phyloP scores from a whole-genome alignment of 2,329 filamentous ascomycete species.

The Trichoderma breve region DNA sequence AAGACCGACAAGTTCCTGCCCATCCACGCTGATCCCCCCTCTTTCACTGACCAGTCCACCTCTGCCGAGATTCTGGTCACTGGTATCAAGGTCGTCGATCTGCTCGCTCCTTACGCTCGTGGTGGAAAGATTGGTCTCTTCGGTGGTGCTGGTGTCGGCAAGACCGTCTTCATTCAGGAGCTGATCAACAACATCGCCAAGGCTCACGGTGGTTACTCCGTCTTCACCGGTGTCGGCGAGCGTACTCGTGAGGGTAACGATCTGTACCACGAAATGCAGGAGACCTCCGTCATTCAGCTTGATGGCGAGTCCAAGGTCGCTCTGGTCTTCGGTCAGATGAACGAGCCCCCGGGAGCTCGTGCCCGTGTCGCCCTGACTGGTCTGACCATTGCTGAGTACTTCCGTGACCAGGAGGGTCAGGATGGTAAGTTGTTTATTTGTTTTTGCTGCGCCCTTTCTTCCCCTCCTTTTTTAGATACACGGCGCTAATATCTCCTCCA shows the following conservation, averaged over 20 bases:
- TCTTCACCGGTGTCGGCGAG: slow-evolving; percentile 99
- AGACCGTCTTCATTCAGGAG: slow-evolving; percentile 99
- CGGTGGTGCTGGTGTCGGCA: slow-evolving; percentile 99
- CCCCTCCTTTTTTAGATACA: not conserved
- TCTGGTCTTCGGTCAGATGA: slow-evolving; percentile 99
- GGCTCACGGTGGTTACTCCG: slow-evolving; percentile 99
- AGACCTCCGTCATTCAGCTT: slow-evolving; percentile 98
- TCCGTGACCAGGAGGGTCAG: slow-evolving; percentile 74
- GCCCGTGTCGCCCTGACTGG: slow-evolving; percentile 99
- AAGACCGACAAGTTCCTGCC: slow-evolving; percentile 84
- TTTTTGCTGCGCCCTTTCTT: not conserved
- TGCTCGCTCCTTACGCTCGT: slow-evolving; percentile 98
- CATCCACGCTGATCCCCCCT: slow-evolving; percentile 92
- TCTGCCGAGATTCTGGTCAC: slow-evolving; percentile 94
- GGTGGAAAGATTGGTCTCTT: slow-evolving; percentile 99
- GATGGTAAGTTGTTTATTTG: slow-evolving; percentile 60
- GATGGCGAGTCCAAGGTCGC: slow-evolving; percentile 99
- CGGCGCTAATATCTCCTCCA: slow-evolving; percentile 4
- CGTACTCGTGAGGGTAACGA: slow-evolving; percentile 99
- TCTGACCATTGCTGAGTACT: slow-evolving; percentile 77
- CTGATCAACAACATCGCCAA: slow-evolving; percentile 99
- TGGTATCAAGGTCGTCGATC: slow-evolving; percentile 99
- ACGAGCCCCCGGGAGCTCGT: slow-evolving; percentile 99
- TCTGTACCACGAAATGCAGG: slow-evolving; percentile 99
- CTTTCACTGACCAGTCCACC: slow-evolving; percentile 94